These are phyloP conservation scores for Magnaporthiopsis incrustans DNA, from an alignment of 2,329 filamentous ascomycete genomes.

Conservation along the genomic window DNA sequence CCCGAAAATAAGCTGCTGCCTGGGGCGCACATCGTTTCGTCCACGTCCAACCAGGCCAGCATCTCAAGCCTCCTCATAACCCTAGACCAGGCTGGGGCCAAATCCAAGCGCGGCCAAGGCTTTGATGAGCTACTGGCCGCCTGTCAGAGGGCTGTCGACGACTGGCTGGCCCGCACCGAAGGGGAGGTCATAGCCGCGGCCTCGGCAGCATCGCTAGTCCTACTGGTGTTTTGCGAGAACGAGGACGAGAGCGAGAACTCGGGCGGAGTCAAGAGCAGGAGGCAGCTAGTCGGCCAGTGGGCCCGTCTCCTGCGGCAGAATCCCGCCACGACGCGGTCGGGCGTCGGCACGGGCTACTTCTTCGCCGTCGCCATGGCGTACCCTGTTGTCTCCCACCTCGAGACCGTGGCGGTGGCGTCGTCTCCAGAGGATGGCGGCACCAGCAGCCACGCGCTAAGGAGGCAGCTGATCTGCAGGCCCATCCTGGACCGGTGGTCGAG, in stretches of 20 bases:
- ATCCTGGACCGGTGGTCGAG: slow-evolving; percentile 45
- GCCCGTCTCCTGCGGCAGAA: slow-evolving; percentile 30
- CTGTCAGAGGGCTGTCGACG: slow-evolving; percentile 19
- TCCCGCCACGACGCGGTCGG: slow-evolving; percentile 23
- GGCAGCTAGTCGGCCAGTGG: slow-evolving; percentile 33
- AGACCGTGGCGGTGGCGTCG: not conserved
- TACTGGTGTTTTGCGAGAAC: slow-evolving; percentile 36
- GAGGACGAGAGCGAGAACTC: slow-evolving; percentile 22
- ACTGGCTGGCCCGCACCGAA: slow-evolving; percentile 44
- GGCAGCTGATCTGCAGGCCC: slow-evolving; percentile 30
- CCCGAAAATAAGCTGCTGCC: slow-evolving; percentile 15
- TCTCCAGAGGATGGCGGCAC: no score
- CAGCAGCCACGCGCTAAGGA: not conserved
- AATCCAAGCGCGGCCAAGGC: not conserved
- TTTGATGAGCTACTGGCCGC: not conserved
- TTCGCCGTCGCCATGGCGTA: slow-evolving; percentile 44
- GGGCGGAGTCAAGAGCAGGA: slow-evolving; percentile 18
- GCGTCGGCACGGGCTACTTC: slow-evolving; percentile 42
- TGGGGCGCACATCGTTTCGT: slow-evolving; percentile 16
- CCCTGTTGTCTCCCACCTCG: slow-evolving; percentile 24
- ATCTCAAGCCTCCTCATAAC: not conserved
- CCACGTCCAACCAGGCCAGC: not conserved
- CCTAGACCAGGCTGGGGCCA: not conserved
- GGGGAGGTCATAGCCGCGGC: slow-evolving; percentile 39
- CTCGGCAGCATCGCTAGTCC: slow-evolving; percentile 41